phyloP scores from a whole-genome alignment of 176 grass and related monocot genomes.

The Phragmites australis region DNA sequence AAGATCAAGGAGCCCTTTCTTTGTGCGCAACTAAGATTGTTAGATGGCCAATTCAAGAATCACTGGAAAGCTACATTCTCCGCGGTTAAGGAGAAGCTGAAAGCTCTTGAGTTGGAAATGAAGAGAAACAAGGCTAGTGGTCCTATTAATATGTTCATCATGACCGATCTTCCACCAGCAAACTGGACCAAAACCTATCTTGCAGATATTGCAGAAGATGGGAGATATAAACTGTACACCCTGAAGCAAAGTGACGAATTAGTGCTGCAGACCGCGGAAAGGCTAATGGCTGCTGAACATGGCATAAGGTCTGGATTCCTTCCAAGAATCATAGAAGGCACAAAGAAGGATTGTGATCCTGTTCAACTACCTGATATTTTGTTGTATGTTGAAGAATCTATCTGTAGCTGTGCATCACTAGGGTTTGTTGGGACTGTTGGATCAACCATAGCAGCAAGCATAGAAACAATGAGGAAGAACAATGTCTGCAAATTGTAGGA shows the following conservation, averaged over 20 bases:
- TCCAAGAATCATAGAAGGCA: conserved; percentile 46
- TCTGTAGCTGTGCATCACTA: conserved; percentile 89
- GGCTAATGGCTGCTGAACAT: conserved; percentile 78
- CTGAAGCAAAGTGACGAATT: conserved; percentile 75
- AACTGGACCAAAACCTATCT: conserved; percentile 86
- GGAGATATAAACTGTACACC: conserved; percentile 57
- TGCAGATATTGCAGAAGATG: conserved; percentile 66
- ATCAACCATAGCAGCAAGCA: conserved; percentile 88
- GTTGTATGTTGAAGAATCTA: conserved; percentile 77
- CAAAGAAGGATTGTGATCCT: conserved; percentile 48
- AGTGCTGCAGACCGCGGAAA: conserved; percentile 55
- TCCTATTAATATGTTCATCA: conserved; percentile 79
- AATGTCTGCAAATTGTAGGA: conserved; percentile 69
- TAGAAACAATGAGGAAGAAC: conserved; percentile 76
- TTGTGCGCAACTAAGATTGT: conserved; percentile 83
- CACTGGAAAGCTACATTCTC: conserved; percentile 93
- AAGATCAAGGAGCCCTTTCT: conserved; percentile 78
- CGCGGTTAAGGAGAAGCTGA: conserved; percentile 76
- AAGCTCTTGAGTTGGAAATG: conserved; percentile 46
- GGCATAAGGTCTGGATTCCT: conserved; percentile 73
- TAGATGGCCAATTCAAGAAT: conserved; percentile 99
- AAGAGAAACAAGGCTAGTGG: conserved; percentile 33
- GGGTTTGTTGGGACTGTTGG: conserved; percentile 93
- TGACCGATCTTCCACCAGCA: conserved; percentile 82
- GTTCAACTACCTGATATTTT: conserved; percentile 73